Conservation (phyloP, 768 basidiomycete genomes). For the Lactarius tabidus region DNA sequence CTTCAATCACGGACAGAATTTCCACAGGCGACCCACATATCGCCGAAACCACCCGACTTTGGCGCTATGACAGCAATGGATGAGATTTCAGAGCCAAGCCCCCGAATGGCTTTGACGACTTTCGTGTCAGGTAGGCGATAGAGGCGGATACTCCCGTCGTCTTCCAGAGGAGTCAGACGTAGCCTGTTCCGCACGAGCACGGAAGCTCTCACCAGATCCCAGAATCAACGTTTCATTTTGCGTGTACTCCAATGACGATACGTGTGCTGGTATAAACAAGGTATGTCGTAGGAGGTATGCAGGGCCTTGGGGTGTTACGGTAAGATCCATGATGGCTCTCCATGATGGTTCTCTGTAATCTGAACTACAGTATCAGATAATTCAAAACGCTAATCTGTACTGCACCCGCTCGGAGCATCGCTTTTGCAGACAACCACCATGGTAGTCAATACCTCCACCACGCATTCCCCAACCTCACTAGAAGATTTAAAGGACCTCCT, state of each 20-base stretch:
- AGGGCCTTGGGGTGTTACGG: not conserved
- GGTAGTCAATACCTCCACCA: slow-evolving; percentile 30
- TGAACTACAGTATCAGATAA: not conserved
- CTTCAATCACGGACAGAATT: slow-evolving; percentile 40
- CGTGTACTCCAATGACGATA: slow-evolving; percentile 52
- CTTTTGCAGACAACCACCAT: slow-evolving; percentile 11
- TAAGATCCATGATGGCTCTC: not conserved
- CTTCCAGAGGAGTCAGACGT: slow-evolving; percentile 44
- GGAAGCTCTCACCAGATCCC: slow-evolving; percentile 50
- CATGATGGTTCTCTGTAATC: not conserved
- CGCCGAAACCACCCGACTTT: slow-evolving; percentile 33
- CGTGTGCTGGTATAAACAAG: slow-evolving; percentile 44
- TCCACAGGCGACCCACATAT: slow-evolving; percentile 67
- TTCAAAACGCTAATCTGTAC: not conserved
- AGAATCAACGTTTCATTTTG: slow-evolving; percentile 48
- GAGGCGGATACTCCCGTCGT: slow-evolving; percentile 25
- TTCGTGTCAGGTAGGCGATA: slow-evolving; percentile 18
- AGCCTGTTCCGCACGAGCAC: not conserved
- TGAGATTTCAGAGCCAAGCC: slow-evolving; percentile 51
- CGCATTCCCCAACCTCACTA: slow-evolving; percentile 46
- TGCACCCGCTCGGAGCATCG: no score
- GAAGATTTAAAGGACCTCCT: slow-evolving; percentile 56
- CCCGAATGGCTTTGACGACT: slow-evolving; percentile 23
- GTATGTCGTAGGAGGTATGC: slow-evolving; percentile 19
- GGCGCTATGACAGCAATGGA: slow-evolving; percentile 50